A percentile compares a stretch with the other conserved stretches of the same genome.
These are phyloP conservation scores for Leccinum fuscescens DNA, from an alignment of 1,284 basidiomycete species.

Conservation along the genomic window DNA sequence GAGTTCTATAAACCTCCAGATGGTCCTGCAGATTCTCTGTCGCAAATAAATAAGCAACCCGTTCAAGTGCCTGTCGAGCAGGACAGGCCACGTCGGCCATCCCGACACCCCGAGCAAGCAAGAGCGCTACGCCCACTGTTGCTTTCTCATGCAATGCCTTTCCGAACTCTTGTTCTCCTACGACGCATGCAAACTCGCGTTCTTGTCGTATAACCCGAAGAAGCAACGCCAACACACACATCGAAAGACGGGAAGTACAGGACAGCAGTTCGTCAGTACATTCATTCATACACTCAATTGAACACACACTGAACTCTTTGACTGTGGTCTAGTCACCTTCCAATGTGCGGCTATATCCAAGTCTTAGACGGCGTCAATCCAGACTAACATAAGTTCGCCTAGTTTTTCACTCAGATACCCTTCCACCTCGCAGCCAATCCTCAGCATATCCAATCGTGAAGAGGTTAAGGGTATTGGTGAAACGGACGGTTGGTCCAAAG, in stretches of 20 bases:
- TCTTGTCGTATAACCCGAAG: constrained; percentile 78
- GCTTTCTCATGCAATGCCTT: constrained; percentile 89
- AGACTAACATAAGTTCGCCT: no score
- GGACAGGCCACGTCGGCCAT: constrained; percentile 11
- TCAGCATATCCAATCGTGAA: no score
- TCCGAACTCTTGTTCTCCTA: constrained; percentile 95
- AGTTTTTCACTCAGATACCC: no score
- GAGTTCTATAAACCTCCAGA: constrained; percentile 59
- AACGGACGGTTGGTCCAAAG: no score
- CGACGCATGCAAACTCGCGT: constrained; percentile 84
- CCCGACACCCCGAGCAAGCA: constrained; percentile 23
- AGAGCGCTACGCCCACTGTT: constrained; percentile 64
- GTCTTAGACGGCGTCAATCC: no score
- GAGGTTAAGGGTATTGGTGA: no score
- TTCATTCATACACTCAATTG: no score
- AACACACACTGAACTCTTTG: no score
- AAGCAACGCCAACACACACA: constrained; percentile 55
- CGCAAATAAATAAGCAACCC: constrained; percentile 17
- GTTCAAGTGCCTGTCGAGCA: constrained; percentile 12
- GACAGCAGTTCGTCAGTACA: no score
- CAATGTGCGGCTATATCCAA: no score
- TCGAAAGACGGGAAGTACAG: constrained; percentile 49
- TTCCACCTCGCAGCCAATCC: no score
- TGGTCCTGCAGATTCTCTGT: constrained; percentile 8
- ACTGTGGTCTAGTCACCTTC: no score